Percentiles rank a stretch among this genome's conserved stretches.
Evolutionary conservation across 306 rosid genomes (phyloP).

Genomic region (Dalbergia oliveri): DNA sequence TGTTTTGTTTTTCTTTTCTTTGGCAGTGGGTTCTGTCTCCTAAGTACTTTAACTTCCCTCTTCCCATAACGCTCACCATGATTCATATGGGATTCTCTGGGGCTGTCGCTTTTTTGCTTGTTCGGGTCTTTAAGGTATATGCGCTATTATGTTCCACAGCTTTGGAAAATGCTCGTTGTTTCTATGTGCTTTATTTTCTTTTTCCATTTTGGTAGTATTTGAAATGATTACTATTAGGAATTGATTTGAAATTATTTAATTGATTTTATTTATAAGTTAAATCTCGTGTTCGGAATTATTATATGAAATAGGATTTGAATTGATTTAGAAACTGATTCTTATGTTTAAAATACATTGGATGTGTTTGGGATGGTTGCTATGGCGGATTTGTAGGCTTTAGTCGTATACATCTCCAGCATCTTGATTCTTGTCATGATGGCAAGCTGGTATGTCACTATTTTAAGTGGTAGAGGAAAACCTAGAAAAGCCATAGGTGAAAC

Average conservation of each 20-base stretch:
- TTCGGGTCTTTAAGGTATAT: constrained; percentile 90
- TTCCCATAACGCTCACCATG: constrained; percentile 95
- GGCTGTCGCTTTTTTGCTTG: constrained; percentile 85
- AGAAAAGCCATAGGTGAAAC: no score
- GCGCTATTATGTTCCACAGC: constrained; percentile 2
- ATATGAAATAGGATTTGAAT: no score
- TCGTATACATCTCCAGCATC: background rate
- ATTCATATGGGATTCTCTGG: constrained; percentile 98
- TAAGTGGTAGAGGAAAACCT: background rate
- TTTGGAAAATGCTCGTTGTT: constrained; percentile 8
- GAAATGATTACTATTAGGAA: no score
- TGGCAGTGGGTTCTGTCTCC: constrained; percentile 99
- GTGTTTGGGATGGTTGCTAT: background rate
- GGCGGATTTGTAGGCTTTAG: constrained; percentile 5
- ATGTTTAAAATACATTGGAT: no score
- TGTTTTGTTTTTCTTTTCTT: background rate
- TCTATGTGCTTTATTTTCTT: background rate
- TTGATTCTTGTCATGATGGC: background rate
- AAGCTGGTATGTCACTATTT: background rate
- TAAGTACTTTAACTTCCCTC: constrained; percentile 88
- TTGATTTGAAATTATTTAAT: no score
- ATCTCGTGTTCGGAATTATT: no score
- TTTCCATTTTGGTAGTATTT: no score
- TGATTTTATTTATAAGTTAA: no score
- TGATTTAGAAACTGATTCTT: no score